phyloP scores from a whole-genome alignment of 2,329 filamentous ascomycete species.

The Beauveria sp. region DNA sequence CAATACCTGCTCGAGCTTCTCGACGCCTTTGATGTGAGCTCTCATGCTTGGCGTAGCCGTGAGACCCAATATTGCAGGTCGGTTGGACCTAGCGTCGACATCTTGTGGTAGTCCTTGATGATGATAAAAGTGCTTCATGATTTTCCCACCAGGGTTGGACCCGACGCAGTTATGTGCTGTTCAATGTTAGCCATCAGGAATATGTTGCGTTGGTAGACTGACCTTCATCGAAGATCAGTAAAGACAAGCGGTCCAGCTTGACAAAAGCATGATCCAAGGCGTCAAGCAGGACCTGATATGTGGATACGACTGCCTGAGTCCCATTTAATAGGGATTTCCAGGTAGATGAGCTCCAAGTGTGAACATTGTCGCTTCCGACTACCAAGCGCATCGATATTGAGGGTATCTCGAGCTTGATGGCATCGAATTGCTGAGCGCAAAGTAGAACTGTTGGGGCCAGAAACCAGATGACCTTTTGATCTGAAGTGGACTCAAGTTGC shows the following conservation, averaged over 20 bases:
- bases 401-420: conserved; percentile 53
- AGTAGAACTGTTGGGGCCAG: conserved; percentile 62
- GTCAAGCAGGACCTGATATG: conserved; percentile 66
- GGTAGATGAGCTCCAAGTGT: conserved; percentile 61
- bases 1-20: conserved; percentile 60
- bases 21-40: conserved; percentile 46
- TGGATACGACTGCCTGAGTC: conserved; percentile 68
- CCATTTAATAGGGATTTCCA: conserved; percentile 62
- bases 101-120: conserved; percentile 25
- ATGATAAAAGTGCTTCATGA: conserved; percentile 69
- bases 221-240: conserved; percentile 84
- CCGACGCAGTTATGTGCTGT: conserved; percentile 66
- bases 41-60: conserved; percentile 71
- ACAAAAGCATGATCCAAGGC: conserved; percentile 71
- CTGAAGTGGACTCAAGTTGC: conserved; percentile 48
- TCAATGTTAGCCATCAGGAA: conserved; percentile 11
- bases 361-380: conserved; percentile 59
- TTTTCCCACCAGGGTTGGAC: conserved; percentile 55
- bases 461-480: conserved; percentile 65
- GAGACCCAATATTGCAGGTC: conserved; percentile 67
- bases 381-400: conserved; percentile 53
- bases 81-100: conserved; percentile 19
- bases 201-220: not conserved
- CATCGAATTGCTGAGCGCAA: conserved; percentile 56
- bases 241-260: conserved; percentile 49